phyloP scores from a whole-genome alignment of 1,284 basidiomycete genomes.

The Sporisorium reilianum region DNA sequence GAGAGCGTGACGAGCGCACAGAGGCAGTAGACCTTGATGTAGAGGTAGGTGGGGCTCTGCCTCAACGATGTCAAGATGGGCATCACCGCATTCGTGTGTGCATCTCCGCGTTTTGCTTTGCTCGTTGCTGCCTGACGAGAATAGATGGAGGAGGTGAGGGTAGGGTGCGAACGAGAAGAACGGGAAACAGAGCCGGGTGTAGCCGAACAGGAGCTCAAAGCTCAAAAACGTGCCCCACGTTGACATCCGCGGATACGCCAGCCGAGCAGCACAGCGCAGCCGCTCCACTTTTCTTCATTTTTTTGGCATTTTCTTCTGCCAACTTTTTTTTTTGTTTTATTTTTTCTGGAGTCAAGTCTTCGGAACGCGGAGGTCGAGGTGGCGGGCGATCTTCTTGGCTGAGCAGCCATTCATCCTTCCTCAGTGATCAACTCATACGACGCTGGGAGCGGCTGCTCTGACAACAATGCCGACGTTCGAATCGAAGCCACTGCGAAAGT shows the following conservation, averaged over 20 bases:
- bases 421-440: too few species aligned
- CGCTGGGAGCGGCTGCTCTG: not conserved
- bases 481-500: constrained; percentile 46
- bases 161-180: not conserved
- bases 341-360: constrained; percentile 11
- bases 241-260: constrained; percentile 7
- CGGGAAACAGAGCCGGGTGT: not conserved
- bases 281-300: constrained; percentile 1
- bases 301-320: too few species aligned
- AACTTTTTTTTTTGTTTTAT: not conserved
- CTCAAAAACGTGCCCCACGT: not conserved
- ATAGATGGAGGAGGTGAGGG: constrained; percentile 1
- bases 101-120: constrained; percentile 4
- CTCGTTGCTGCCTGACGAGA: not conserved
- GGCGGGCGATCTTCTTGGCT: not conserved
- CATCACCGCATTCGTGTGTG: constrained; percentile 31
- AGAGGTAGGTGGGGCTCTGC: constrained; percentile 62
- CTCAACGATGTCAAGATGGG: constrained; percentile 53
- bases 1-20: constrained; percentile 64
- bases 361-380: constrained; percentile 4
- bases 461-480: constrained; percentile 48
- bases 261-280: not conserved
- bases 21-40: constrained; percentile 64
- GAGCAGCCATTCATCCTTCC: not conserved
- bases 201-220: too few species aligned